Percentiles rank a stretch among this genome's conserved stretches.
phyloP scores from a whole-genome alignment of 2,329 filamentous ascomycete genomes.

The Basipetospora chlamydospora region DNA sequence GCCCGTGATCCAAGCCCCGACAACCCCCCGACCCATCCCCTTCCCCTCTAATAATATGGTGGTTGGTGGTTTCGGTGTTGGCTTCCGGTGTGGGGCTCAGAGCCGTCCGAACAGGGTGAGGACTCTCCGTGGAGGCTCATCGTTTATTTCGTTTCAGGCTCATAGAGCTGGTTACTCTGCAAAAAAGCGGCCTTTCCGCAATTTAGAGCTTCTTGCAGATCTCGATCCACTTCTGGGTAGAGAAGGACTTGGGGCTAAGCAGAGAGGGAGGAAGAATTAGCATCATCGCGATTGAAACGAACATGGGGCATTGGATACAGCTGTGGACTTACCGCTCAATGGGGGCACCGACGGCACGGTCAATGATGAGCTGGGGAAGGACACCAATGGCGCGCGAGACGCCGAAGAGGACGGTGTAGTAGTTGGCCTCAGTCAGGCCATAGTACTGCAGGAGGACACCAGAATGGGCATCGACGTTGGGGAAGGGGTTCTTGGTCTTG shows the following conservation, averaged over 20 bases:
- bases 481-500: constrained; percentile 99
- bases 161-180: background rate
- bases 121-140: too few species aligned
- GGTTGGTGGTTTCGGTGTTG: too few species aligned
- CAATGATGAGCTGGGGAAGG: constrained; percentile 97
- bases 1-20: background rate
- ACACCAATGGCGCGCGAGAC: constrained; percentile 97
- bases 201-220: constrained; percentile 74
- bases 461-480: constrained; percentile 97
- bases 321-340: constrained; percentile 74
- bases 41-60: background rate
- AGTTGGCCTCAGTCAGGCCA: constrained; percentile 95
- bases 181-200: background rate
- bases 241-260: constrained; percentile 79
- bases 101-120: too few species aligned
- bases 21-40: background rate
- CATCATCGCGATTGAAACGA: too few species aligned
- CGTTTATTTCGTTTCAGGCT: too few species aligned
- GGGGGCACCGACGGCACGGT: constrained; percentile 89
- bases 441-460: constrained; percentile 99
- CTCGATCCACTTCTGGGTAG: constrained; percentile 92
- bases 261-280: background rate
- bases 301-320: background rate
- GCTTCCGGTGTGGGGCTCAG: too few species aligned
- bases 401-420: constrained; percentile 99